These are phyloP conservation scores for Voacanga thouarsii DNA, from an alignment of 257 asterid species.

Conservation along the genomic window DNA sequence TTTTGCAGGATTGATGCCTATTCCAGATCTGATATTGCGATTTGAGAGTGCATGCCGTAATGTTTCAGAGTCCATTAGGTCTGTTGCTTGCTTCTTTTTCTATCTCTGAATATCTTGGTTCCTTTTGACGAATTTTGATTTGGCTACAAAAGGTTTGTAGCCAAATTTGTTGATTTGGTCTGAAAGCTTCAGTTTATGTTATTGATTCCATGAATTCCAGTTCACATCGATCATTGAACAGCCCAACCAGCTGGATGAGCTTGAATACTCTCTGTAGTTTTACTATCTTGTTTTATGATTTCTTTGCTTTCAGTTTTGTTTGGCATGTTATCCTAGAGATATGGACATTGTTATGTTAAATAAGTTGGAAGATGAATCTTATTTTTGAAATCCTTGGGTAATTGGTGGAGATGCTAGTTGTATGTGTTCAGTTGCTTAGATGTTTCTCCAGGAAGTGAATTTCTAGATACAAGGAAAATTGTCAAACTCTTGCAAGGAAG, in stretches of 20 bases:
- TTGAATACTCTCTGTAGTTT: neutral
- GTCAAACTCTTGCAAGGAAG: neutral
- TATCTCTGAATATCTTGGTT: neutral
- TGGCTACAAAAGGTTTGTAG: neutral
- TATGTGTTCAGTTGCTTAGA: neutral
- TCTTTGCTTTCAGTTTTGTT: neutral
- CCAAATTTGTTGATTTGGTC: neutral
- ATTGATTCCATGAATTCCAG: conserved; percentile 2
- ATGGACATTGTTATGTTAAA: neutral
- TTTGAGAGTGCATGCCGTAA: conserved; percentile 86
- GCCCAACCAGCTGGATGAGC: neutral
- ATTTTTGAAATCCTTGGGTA: neutral
- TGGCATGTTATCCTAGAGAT: neutral
- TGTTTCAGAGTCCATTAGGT: conserved; percentile 91
- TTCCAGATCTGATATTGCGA: conserved; percentile 77
- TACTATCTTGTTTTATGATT: neutral
- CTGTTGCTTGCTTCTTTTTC: conserved; percentile 1
- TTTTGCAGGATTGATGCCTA: conserved; percentile 79
- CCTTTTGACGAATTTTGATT: neutral
- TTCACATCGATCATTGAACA: neutral
- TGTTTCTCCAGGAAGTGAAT: neutral
- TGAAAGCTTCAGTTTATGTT: neutral
- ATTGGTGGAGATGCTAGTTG: neutral
- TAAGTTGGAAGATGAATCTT: neutral
- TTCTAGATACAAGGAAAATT: neutral